phyloP scores from a whole-genome alignment of 2,329 filamentous ascomycete species.

The Pezicula radicicola region DNA sequence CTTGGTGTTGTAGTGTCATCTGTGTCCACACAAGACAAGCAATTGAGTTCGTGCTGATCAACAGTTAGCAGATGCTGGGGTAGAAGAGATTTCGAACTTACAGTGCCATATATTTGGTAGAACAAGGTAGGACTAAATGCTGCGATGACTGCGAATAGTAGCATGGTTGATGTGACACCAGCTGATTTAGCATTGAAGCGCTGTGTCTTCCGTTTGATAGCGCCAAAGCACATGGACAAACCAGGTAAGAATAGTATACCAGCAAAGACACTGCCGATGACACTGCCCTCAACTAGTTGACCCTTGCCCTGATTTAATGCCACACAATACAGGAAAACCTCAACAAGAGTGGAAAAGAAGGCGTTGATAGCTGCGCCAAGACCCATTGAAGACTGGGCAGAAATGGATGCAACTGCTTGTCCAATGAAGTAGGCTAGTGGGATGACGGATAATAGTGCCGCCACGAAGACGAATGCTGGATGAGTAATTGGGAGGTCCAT shows the following conservation, averaged over 20 bases:
- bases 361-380: conserved; percentile 95
- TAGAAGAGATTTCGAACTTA: conserved; percentile 36
- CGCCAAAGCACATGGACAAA: conserved; percentile 97
- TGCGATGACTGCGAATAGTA: conserved; percentile 92
- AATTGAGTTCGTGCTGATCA: conserved; percentile 81
- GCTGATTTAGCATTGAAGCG: conserved; percentile 96
- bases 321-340: conserved; percentile 96
- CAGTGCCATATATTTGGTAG: conserved; percentile 96
- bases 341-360: conserved; percentile 95
- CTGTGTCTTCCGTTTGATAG: conserved; percentile 96
- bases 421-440: conserved; percentile 98
- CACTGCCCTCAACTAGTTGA: conserved; percentile 90
- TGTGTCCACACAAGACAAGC: conserved; percentile 59
- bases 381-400: conserved; percentile 97
- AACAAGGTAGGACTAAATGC: conserved; percentile 95
- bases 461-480: conserved; percentile 80
- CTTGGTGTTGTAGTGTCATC: conserved; percentile 30
- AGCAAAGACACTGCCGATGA: conserved; percentile 96
- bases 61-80: conserved; percentile 30
- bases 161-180: conserved; percentile 95
- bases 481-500: conserved; percentile 71
- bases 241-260: conserved; percentile 93
- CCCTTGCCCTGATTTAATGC: conserved; percentile 90
- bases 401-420: conserved; percentile 96
- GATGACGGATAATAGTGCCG: conserved; percentile 87